Percentiles rank a stretch among this genome's conserved stretches.
Conservation (phyloP, 495 filamentous ascomycete species). For the Annulohypoxylon stygium region DNA sequence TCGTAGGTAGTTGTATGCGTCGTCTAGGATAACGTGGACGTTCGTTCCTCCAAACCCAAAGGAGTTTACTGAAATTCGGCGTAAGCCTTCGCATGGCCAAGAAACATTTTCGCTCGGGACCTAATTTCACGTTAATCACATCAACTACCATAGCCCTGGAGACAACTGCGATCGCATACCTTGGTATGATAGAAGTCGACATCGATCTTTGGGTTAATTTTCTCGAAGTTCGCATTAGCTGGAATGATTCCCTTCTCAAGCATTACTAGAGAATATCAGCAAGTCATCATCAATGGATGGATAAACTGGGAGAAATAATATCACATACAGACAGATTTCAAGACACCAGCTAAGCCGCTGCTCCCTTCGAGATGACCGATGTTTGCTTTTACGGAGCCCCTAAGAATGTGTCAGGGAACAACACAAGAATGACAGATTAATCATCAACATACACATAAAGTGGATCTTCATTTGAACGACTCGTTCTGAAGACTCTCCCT, state of each 20-base stretch:
- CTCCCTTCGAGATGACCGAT: constrained; percentile 68
- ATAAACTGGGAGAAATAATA: constrained; percentile 40
- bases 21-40: constrained; percentile 68
- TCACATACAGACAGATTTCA: constrained; percentile 65
- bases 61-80: constrained; percentile 65
- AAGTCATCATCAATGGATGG: not conserved
- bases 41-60: constrained; percentile 73
- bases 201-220: constrained; percentile 60
- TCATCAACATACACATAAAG: constrained; percentile 56
- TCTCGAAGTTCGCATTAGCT: constrained; percentile 60
- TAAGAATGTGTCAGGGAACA: constrained; percentile 13
- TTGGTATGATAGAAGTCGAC: constrained; percentile 46
- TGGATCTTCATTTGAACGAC: constrained; percentile 46
- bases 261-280: constrained; percentile 50
- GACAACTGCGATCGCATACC: constrained; percentile 14
- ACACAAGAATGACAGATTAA: not conserved
- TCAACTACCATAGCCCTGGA: too few species aligned
- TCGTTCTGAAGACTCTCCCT: constrained; percentile 52
- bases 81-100: constrained; percentile 51
- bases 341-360: constrained; percentile 64
- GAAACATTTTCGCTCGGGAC: constrained; percentile 45
- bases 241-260: constrained; percentile 64
- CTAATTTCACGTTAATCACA: constrained; percentile 19
- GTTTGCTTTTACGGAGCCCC: constrained; percentile 67
- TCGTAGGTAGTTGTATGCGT: constrained; percentile 42